Evolutionary conservation across 1,139 yeast species (phyloP).

Genomic region (Pichia sp.): DNA sequence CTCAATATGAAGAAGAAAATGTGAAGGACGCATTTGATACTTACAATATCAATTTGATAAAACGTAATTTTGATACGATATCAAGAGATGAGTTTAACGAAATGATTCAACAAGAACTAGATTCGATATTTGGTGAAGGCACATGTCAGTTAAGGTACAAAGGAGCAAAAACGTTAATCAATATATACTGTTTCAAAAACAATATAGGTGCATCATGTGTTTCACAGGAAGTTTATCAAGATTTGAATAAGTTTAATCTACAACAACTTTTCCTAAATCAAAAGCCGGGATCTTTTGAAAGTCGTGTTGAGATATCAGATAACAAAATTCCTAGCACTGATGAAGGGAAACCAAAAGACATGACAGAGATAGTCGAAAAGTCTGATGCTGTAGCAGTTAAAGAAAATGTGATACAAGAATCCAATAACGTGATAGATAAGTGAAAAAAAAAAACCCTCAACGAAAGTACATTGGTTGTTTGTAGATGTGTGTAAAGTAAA

Average conservation of each 20-base stretch:
- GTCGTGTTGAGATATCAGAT: neutral
- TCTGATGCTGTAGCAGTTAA: too few relatives aligned
- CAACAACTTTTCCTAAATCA: slow-evolving; percentile 47
- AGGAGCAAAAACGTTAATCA: slow-evolving; percentile 65
- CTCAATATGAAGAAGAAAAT: slow-evolving; percentile 5
- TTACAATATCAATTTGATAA: slow-evolving; percentile 76
- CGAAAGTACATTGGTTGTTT: too few relatives aligned
- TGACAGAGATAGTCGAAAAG: too few relatives aligned
- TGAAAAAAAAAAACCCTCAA: too few relatives aligned
- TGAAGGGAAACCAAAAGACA: too few relatives aligned
- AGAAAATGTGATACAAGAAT: neutral
- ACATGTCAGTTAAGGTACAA: slow-evolving; percentile 59
- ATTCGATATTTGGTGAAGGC: slow-evolving; percentile 1
- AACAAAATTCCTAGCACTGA: neutral
- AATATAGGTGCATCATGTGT: slow-evolving; percentile 80
- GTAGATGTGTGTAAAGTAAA: too few relatives aligned
- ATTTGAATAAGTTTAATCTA: slow-evolving; percentile 48
- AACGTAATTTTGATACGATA: slow-evolving; percentile 70
- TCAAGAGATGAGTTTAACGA: slow-evolving; percentile 46
- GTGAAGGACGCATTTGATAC: slow-evolving; percentile 27
- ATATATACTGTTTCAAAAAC: slow-evolving; percentile 83
- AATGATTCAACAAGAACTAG: slow-evolving; percentile 2
- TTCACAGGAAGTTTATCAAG: slow-evolving; percentile 44
- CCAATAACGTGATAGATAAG: too few relatives aligned
- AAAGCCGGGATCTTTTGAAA: neutral